Conservation (phyloP, 164 flowering plant species). For the Umbellularia californica region DNA sequence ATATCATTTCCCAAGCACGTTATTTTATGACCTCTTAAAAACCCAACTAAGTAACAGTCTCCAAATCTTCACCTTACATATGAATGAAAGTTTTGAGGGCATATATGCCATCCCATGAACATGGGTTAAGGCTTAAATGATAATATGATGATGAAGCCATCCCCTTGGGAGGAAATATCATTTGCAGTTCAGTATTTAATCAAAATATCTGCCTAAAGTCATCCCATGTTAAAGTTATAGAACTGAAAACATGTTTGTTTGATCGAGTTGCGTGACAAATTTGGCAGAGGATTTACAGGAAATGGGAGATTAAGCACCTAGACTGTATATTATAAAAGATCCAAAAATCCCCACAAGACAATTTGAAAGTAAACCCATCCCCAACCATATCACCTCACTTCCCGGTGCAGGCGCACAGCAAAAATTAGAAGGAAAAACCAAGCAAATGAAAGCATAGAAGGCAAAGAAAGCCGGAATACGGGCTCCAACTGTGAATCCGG, state of each 20-base stretch:
- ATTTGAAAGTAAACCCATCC: not conserved
- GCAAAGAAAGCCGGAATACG: not conserved
- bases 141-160: not conserved
- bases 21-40: not conserved
- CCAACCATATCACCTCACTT: not conserved
- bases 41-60: not conserved
- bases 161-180: not conserved
- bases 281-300: not conserved
- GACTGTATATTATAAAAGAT: not conserved
- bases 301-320: not conserved
- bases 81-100: not conserved
- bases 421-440: not conserved
- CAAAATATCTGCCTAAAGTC: not conserved
- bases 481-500: not conserved
- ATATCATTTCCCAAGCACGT: not conserved
- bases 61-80: not conserved
- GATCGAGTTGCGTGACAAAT: not conserved
- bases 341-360: not conserved
- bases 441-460: not conserved
- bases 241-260: not conserved
- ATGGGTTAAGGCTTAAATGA: too few species aligned
- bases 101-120: too few species aligned
- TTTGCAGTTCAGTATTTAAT: not conserved
- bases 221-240: not conserved
- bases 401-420: too few species aligned